Conservation (phyloP, 2,329 filamentous ascomycete species). For the Colletotrichum ledebouriae region DNA sequence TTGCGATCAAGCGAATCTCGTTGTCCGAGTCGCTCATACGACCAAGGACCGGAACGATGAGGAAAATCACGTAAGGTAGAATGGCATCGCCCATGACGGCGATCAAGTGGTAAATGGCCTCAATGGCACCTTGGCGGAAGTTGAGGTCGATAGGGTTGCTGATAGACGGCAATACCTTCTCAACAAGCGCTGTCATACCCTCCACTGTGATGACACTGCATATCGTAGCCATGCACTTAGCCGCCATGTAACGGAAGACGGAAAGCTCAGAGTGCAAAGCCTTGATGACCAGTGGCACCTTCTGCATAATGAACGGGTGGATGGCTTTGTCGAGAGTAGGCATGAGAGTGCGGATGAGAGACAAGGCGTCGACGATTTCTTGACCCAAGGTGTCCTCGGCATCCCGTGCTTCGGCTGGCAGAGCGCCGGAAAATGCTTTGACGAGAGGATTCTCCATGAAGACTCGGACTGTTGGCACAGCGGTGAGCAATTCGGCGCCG, state of each 20-base stretch:
- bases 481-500: conserved; percentile 81
- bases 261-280: conserved; percentile 90
- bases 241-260: conserved; percentile 95
- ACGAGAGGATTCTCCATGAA: conserved; percentile 87
- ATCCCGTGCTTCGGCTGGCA: conserved; percentile 81
- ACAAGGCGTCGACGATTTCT: conserved; percentile 93
- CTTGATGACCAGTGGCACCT: conserved; percentile 88
- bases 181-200: conserved; percentile 95
- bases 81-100: conserved; percentile 98
- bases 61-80: conserved; percentile 97
- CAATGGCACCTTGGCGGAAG: conserved; percentile 92
- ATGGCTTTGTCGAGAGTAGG: conserved; percentile 86
- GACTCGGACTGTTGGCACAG: conserved; percentile 82
- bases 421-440: conserved; percentile 77
- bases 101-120: conserved; percentile 96
- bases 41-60: conserved; percentile 95
- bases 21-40: conserved; percentile 99
- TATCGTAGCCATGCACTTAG: conserved; percentile 96
- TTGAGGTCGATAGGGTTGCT: conserved; percentile 90
- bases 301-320: conserved; percentile 82
- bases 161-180: conserved; percentile 92
- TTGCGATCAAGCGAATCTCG: conserved; percentile 92
- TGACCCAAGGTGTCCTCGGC: conserved; percentile 84
- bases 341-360: conserved; percentile 90
- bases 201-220: conserved; percentile 97